A percentile compares a stretch with the other conserved stretches of the same genome.
Evolutionary conservation across 208 protist genomes (phyloP).

Genomic region (Porcisia hertigi): DNA sequence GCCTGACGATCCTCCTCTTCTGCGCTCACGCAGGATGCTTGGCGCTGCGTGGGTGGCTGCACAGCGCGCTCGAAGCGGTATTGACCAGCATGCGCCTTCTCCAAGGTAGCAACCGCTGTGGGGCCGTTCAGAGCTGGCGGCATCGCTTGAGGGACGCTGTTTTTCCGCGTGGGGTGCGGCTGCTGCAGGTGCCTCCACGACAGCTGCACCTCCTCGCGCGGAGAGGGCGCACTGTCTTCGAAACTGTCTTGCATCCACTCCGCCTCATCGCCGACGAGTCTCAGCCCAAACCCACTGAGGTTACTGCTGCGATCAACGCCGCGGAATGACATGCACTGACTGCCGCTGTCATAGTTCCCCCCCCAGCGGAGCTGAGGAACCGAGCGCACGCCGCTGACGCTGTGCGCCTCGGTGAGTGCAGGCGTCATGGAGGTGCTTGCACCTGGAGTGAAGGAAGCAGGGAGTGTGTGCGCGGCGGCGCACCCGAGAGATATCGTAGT

Average conservation of each 20-base stretch:
- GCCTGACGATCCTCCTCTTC: background rate
- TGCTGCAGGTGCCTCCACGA: constrained; percentile 5
- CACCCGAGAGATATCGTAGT: background rate
- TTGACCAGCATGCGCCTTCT: background rate
- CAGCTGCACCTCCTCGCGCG: constrained; percentile 3
- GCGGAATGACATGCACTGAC: background rate
- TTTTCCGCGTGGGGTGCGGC: background rate
- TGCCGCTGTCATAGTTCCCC: constrained; percentile 8
- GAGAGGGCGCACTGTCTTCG: background rate
- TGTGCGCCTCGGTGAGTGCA: constrained; percentile 1
- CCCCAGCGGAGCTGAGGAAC: background rate
- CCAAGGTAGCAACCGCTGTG: background rate
- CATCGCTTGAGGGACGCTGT: background rate
- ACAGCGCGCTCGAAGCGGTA: constrained; percentile 7
- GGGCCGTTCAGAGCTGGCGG: background rate
- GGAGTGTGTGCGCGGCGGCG: background rate
- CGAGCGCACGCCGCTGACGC: background rate
- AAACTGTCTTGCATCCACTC: constrained; percentile 1
- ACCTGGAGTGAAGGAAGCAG: constrained; percentile 3
- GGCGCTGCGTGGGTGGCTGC: constrained; percentile 1
- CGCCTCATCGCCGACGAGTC: constrained; percentile 10
- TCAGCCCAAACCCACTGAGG: constrained; percentile 3
- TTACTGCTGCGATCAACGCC: constrained; percentile 2
- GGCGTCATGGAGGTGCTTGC: constrained; percentile 4
- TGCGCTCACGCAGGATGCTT: background rate